These are phyloP conservation scores for Tephrocybe sp. DNA, from an alignment of 768 basidiomycete genomes.

Conservation along the genomic window DNA sequence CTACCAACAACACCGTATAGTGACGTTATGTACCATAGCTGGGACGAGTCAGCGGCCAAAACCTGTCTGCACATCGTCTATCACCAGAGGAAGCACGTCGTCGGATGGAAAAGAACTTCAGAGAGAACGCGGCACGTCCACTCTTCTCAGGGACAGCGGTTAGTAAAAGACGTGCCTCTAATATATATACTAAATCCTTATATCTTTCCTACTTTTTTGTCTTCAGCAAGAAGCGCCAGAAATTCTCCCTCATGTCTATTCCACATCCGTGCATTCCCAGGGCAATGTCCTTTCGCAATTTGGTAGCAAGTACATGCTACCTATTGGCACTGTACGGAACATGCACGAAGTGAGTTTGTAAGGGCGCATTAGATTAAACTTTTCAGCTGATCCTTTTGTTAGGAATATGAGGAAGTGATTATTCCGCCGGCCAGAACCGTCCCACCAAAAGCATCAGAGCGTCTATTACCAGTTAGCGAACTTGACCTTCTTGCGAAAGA, in stretches of 20 bases:
- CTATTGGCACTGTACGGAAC: slow-evolving; percentile 74
- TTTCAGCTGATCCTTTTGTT: slow-evolving; percentile 4
- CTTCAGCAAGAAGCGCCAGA: slow-evolving; percentile 58
- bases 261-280: slow-evolving; percentile 56
- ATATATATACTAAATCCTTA: not conserved
- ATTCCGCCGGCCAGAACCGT: slow-evolving; percentile 83
- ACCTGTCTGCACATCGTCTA: slow-evolving; percentile 18
- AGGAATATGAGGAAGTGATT: slow-evolving; percentile 89
- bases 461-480: slow-evolving; percentile 67
- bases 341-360: slow-evolving; percentile 57
- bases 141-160: slow-evolving; percentile 61
- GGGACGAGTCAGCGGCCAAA: not conserved
- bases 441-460: slow-evolving; percentile 71
- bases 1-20: not conserved
- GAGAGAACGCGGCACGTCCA: slow-evolving; percentile 64
- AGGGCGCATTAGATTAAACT: not conserved
- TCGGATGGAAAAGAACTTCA: slow-evolving; percentile 62
- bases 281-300: slow-evolving; percentile 69
- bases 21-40: slow-evolving; percentile 7
- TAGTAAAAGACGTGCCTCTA: slow-evolving; percentile 15
- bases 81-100: slow-evolving; percentile 51
- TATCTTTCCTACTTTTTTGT: not conserved
- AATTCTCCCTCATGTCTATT: slow-evolving; percentile 86
- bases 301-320: slow-evolving; percentile 80
- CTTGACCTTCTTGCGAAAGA: slow-evolving; percentile 77